Conservation (phyloP, 257 asterid genomes). For the Nicotiana otophora region DNA sequence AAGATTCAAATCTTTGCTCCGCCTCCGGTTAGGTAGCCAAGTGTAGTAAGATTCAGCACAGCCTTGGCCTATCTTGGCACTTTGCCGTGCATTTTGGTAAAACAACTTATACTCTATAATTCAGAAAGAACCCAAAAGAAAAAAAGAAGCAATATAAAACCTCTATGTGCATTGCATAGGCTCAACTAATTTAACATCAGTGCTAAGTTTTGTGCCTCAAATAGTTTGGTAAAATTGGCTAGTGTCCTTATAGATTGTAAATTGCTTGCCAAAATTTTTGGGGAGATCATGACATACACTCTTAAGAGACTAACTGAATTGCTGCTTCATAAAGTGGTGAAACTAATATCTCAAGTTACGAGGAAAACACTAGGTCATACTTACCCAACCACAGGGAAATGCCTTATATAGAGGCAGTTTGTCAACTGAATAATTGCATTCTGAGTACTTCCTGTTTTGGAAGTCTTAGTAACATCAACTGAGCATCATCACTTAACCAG, state of each 20-base stretch:
- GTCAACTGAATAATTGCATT: neutral
- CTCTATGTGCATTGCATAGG: neutral
- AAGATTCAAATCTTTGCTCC: too few species aligned
- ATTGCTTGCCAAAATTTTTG: neutral
- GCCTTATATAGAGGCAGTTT: neutral
- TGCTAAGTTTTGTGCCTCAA: neutral
- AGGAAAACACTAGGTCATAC: neutral
- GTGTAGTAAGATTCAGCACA: neutral
- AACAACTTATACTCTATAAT: neutral
- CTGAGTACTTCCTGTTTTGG: neutral
- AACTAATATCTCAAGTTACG: neutral
- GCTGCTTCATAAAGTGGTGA: neutral
- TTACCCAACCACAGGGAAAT: neutral
- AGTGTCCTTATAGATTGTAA: neutral
- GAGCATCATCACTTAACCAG: conserved; percentile 27
- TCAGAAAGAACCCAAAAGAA: neutral
- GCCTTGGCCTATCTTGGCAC: neutral
- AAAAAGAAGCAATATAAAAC: neutral
- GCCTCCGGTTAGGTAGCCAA: neutral
- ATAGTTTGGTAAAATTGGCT: neutral
- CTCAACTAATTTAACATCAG: neutral
- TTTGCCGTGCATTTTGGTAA: neutral
- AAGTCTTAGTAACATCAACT: neutral
- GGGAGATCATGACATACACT: neutral
- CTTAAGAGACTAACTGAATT: neutral